Base-by-base conservation (phyloP, 2,329 filamentous ascomycete genomes). In the Lachnellula subtilissima region DNA sequence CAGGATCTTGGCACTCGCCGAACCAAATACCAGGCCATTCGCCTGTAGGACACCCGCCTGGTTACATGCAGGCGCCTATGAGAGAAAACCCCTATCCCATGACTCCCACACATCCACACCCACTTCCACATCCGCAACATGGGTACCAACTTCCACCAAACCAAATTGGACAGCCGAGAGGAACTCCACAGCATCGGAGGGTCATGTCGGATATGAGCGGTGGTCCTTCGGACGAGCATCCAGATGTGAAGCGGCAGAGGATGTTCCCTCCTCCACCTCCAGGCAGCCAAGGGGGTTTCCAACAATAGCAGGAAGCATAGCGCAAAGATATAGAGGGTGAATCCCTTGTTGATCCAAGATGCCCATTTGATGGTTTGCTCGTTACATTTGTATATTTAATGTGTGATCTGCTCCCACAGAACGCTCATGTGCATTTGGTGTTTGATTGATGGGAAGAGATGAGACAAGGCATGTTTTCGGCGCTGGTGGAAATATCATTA, bases 1-100 rank as follows among this genome's bases (percentile, higher is more conserved):
- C 61, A 17, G 58, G 60, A 15, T 63, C 65, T 7, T 71, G 68
- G 69, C 64, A 70, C 45, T 69, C 67, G 22, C 67, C 69, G 23
- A 66, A 56, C 36, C 65, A 69, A 50, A 53, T 71, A 35, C 53
- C 68, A 23, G 64, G 64, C 22, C 53, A 60, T 46, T 69, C 68
- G 23, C 68, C 69, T 6, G 55, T 65, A 37, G 61, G 59, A 15
- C 64, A 55, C 39, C 60, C 62, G 35, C 57, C 52, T 32, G 57
- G 59, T 22, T 67, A 57, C 45, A 65, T 68, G 60, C 63, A 64
- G 50, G 60, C 64, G 36, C 49, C 57, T 23, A 69, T 70, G 63
- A 60, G 61, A 53, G 65, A 64, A 15, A 61, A 60, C 42, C 58
- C 61, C 14, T 71, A 69, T 56, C 57, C 59, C 8, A 66, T 70